phyloP scores from a whole-genome alignment of 2,329 filamentous ascomycete genomes.

The Xylariaceae sp. region DNA sequence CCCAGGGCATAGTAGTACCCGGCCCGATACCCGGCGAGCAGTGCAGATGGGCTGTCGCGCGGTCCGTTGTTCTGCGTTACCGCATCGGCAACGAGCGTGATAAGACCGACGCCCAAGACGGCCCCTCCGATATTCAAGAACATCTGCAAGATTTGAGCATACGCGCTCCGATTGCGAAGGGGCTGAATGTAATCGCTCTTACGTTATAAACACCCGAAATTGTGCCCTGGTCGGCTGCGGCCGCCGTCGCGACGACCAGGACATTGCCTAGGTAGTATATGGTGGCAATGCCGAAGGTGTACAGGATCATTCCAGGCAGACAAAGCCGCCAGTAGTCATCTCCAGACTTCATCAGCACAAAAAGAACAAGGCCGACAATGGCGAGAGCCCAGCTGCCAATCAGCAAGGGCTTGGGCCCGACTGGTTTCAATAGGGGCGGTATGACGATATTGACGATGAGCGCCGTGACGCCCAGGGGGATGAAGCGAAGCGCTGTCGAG shows the following conservation, averaged over 20 bases:
- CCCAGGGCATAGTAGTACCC: slow-evolving; percentile 3
- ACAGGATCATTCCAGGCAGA: slow-evolving; percentile 3
- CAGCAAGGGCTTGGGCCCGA: neutral
- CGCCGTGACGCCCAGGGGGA: slow-evolving; percentile 4
- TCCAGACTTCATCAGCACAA: neutral
- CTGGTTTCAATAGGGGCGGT: slow-evolving; percentile 1
- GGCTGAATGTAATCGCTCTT: too few relatives aligned
- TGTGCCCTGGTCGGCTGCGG: neutral
- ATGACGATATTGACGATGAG: slow-evolving; percentile 1
- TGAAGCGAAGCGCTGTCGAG: neutral
- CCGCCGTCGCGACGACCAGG: neutral
- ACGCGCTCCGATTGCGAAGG: too few relatives aligned
- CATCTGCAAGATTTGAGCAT: too few relatives aligned
- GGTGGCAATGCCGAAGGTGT: neutral
- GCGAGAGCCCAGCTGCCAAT: slow-evolving; percentile 1
- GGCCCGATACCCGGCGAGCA: slow-evolving; percentile 1
- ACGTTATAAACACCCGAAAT: slow-evolving; percentile 6
- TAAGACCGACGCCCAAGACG: slow-evolving; percentile 1
- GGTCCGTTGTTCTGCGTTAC: neutral
- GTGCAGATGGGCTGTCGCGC: too few relatives aligned
- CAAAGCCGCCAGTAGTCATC: slow-evolving; percentile 4
- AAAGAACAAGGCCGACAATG: slow-evolving; percentile 1
- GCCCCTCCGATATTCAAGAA: slow-evolving; percentile 4
- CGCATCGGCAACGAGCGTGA: slow-evolving; percentile 1
- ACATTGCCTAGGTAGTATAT: slow-evolving; percentile 4